Evolutionary conservation across 345 rosid genomes (phyloP), one percentile per base, ranked within the genome.

Genomic region (Stellera chamaejasme): DNA sequence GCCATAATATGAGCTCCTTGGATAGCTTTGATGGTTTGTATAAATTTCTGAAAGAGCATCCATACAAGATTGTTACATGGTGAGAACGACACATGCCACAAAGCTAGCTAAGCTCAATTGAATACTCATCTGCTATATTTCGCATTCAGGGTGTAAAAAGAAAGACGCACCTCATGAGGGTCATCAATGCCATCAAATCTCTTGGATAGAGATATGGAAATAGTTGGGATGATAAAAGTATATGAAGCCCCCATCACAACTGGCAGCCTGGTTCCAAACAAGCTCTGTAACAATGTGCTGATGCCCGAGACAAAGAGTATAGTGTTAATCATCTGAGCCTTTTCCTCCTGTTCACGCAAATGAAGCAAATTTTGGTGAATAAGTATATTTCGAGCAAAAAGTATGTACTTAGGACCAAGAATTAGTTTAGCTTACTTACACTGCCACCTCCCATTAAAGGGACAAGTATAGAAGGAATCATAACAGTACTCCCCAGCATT

Each of bases 361-460:
- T 15, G 4, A 54, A 54, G 43, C 48, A 13, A 55, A 50, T 13
- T 27, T 26, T 13, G 25, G 32, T 19, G 6, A 13, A 16, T 5
- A 54, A 27, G 12, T 6, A 32, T 5, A 2, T 6, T 26, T 14
- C 49, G 16, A 16, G 15, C 23, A 2, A 16, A 14, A 44, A 19
- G 44, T 10, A 13, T 13, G 50, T 43, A 27, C 7, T 15, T 39
- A 7, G 15, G 11, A 27, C 0, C 6, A 15, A 28, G 28, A 55
- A 48, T 52, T 19, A 19, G 23, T 19, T 19, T 19, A 19, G 23
- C 23, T 41, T 60, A 23, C 81, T 80, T 82, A 92, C 96, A 61
- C 82, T 46, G 67, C 94, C 89, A 47, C 96, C 96, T 7, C 96
- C 96, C 87, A 92, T 78, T 36, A 84, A 58, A 65, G 95, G 95